These are phyloP conservation scores for Solanum sparsipilum DNA, from an alignment of 257 asterid species.

Conservation along the genomic window DNA sequence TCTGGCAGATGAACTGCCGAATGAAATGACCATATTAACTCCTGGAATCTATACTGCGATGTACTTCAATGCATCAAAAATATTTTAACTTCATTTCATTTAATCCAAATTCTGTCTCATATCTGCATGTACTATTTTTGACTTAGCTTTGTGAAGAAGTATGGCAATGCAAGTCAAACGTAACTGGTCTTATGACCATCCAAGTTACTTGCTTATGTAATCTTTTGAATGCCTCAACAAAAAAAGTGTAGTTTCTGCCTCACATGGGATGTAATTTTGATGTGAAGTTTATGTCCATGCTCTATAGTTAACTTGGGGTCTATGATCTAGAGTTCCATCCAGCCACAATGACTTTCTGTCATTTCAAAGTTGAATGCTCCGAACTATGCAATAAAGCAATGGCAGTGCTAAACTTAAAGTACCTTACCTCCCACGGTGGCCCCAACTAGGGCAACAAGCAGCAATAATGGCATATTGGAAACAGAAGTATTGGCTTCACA, in stretches of 20 bases:
- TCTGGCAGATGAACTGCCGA: neutral
- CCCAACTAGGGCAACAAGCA: constrained; percentile 73
- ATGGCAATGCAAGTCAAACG: neutral
- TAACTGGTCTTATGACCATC: neutral
- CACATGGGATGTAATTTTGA: neutral
- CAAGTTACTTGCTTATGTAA: neutral
- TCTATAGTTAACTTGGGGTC: neutral
- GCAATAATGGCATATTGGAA: constrained; percentile 69
- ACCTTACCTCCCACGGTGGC: constrained; percentile 93
- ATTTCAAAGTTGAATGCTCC: neutral
- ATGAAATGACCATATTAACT: neutral
- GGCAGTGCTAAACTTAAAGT: neutral
- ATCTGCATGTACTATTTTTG: neutral
- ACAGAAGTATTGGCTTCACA: constrained; percentile 57
- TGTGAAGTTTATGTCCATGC: neutral
- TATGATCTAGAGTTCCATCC: neutral
- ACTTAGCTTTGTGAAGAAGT: neutral
- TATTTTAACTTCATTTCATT: neutral
- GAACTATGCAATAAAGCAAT: neutral
- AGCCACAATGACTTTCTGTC: neutral
- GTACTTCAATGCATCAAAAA: neutral
- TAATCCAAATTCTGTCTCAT: neutral
- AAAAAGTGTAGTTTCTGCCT: neutral
- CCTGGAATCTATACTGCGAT: neutral
- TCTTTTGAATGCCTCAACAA: neutral